These are phyloP conservation scores for Simplicillium aogashimaense DNA, from an alignment of 2,329 filamentous ascomycete species.

Conservation along the genomic window DNA sequence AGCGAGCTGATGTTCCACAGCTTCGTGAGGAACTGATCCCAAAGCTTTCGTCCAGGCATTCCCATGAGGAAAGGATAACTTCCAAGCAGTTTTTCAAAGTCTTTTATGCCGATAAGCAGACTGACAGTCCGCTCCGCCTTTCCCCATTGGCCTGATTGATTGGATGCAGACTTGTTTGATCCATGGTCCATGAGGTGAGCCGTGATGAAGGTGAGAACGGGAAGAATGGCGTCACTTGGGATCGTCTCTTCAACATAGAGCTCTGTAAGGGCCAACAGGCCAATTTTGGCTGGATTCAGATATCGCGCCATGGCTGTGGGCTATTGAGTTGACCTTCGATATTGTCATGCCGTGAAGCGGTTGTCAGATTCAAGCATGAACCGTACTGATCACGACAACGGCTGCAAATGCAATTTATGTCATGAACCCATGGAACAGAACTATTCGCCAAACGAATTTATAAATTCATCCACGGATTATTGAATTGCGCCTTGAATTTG, in stretches of 20 bases:
- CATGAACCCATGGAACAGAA: too few relatives aligned
- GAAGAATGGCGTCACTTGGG: constrained; percentile 59
- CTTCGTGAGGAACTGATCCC: constrained; percentile 72
- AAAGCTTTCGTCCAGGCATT: constrained; percentile 70
- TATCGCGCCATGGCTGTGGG: constrained; percentile 58
- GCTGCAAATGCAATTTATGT: too few relatives aligned
- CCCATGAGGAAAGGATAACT: constrained; percentile 41
- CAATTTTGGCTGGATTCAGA: constrained; percentile 81
- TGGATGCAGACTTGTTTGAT: constrained; percentile 16
- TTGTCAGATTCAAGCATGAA: too few relatives aligned
- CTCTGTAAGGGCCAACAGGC: constrained; percentile 69
- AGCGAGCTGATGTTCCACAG: constrained; percentile 80
- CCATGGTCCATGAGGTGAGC: constrained; percentile 51
- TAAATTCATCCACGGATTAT: too few relatives aligned
- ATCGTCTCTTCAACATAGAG: constrained; percentile 68
- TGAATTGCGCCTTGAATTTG: too few relatives aligned
- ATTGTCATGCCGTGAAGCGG: too few relatives aligned
- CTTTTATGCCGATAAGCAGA: constrained; percentile 43
- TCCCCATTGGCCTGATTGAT: constrained; percentile 28
- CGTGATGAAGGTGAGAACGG: constrained; percentile 70
- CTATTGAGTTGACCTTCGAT: neutral
- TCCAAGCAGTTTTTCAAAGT: constrained; percentile 49
- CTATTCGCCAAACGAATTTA: too few relatives aligned
- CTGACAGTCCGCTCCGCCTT: constrained; percentile 39
- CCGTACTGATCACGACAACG: too few relatives aligned